A percentile compares a stretch with the other conserved stretches of the same genome.
Evolutionary conservation across 257 asterid genomes (phyloP).

Genomic region (Henckelia pumila): DNA sequence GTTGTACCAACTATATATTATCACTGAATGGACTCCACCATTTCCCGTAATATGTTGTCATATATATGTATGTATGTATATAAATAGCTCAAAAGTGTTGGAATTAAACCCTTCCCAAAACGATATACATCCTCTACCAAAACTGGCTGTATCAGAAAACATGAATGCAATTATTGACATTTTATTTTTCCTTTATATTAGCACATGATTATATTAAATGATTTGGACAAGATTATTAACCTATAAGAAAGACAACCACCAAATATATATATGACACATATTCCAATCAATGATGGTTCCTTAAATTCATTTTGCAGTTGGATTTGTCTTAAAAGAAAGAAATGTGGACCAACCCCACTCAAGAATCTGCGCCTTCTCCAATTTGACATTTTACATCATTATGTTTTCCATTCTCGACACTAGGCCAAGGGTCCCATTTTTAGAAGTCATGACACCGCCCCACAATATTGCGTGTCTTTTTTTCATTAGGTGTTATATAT

Average conservation of each 20-base stretch:
- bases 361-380: background rate
- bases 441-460: too few species aligned
- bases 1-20: conserved; percentile 61
- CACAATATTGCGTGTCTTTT: background rate
- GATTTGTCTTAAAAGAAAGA: background rate
- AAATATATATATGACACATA: too few species aligned
- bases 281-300: background rate
- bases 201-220: background rate
- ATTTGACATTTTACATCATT: too few species aligned
- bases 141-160: conserved; percentile 4
- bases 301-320: background rate
- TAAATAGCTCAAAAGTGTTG: too few species aligned
- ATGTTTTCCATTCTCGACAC: too few species aligned
- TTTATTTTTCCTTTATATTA: too few species aligned
- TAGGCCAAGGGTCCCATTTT: background rate
- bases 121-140: too few species aligned
- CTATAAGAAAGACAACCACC: background rate
- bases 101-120: too few species aligned
- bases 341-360: background rate
- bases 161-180: conserved; percentile 21
- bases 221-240: conserved; percentile 8
- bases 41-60: background rate
- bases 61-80: background rate
- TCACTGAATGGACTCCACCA: conserved; percentile 20
- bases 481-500: too few species aligned